Evolutionary conservation across 306 rosid species (phyloP).

Genomic region (Castanea crenata): DNA sequence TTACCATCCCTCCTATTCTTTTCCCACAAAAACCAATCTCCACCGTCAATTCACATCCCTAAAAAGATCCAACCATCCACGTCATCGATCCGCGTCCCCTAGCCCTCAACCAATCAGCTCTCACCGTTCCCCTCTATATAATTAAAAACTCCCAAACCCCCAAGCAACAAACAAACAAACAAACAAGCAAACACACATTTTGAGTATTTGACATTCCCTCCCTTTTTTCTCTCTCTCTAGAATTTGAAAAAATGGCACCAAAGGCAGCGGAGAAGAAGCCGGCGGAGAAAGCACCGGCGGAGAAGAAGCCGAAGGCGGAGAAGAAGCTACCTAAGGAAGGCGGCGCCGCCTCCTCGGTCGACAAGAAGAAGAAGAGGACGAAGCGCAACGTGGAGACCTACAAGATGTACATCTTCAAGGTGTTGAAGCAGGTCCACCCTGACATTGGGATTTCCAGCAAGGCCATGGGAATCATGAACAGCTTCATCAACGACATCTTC

Average conservation of each 20-base stretch:
- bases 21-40: not conserved
- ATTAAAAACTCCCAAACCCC: not conserved
- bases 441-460: constrained; percentile 50
- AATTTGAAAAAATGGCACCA: constrained; percentile 18
- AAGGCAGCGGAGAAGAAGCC: constrained; percentile 46
- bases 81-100: constrained; percentile 31
- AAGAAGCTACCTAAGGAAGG: constrained; percentile 41
- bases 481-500: constrained; percentile 46
- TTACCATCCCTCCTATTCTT: not conserved
- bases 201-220: too few species aligned
- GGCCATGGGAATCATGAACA: constrained; percentile 51
- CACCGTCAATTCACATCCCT: not conserved
- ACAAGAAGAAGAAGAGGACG: constrained; percentile 35
- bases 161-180: too few species aligned
- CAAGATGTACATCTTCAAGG: constrained; percentile 47
- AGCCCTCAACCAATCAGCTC: constrained; percentile 17
- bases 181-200: too few species aligned
- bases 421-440: constrained; percentile 51
- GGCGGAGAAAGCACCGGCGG: constrained; percentile 42
- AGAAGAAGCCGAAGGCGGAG: constrained; percentile 34
- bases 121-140: constrained; percentile 15
- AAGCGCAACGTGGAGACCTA: constrained; percentile 37
- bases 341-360: not conserved
- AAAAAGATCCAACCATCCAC: not conserved
- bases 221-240: not conserved